Conservation (phyloP, 2,329 filamentous ascomycete genomes). For the Cytospora paraplurivora region DNA sequence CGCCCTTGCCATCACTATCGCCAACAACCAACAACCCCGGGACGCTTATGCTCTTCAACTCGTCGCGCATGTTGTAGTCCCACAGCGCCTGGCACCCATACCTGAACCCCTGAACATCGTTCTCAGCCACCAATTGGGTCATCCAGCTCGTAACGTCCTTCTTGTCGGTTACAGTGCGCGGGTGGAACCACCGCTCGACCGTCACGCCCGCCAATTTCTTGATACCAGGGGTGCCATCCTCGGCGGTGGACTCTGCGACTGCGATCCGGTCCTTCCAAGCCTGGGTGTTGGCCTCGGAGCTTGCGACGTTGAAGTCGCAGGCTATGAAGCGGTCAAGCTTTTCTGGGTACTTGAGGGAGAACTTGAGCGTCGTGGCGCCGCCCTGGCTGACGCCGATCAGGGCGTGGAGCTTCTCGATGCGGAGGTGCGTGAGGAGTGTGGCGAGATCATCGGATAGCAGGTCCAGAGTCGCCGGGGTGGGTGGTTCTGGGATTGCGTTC, state of each 20-base stretch:
- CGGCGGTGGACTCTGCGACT: slow-evolving; percentile 58
- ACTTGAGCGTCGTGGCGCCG: slow-evolving; percentile 75
- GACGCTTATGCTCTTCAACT: slow-evolving; percentile 56
- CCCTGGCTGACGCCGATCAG: slow-evolving; percentile 80
- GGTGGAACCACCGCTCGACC: slow-evolving; percentile 79
- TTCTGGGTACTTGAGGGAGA: slow-evolving; percentile 66
- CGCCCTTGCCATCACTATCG: slow-evolving; percentile 68
- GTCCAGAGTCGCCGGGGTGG: slow-evolving; percentile 60
- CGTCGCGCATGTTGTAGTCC: slow-evolving; percentile 66
- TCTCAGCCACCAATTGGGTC: slow-evolving; percentile 67
- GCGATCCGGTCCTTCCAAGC: slow-evolving; percentile 79
- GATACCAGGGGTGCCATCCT: slow-evolving; percentile 60
- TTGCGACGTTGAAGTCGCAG: slow-evolving; percentile 77
- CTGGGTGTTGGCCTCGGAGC: slow-evolving; percentile 72
- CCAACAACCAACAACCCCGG: slow-evolving; percentile 73
- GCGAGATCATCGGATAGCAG: slow-evolving; percentile 69
- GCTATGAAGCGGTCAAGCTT: slow-evolving; percentile 65
- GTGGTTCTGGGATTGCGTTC: slow-evolving; percentile 49
- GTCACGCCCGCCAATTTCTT: slow-evolving; percentile 68
- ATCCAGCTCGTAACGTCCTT: slow-evolving; percentile 56
- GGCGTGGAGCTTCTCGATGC: slow-evolving; percentile 65
- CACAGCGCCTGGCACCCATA: slow-evolving; percentile 70
- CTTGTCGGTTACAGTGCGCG: slow-evolving; percentile 47
- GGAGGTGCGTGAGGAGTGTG: slow-evolving; percentile 66
- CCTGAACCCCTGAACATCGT: slow-evolving; percentile 70